phyloP scores from a whole-genome alignment of 2,329 filamentous ascomycete species.

The Colletotrichum trifolii region DNA sequence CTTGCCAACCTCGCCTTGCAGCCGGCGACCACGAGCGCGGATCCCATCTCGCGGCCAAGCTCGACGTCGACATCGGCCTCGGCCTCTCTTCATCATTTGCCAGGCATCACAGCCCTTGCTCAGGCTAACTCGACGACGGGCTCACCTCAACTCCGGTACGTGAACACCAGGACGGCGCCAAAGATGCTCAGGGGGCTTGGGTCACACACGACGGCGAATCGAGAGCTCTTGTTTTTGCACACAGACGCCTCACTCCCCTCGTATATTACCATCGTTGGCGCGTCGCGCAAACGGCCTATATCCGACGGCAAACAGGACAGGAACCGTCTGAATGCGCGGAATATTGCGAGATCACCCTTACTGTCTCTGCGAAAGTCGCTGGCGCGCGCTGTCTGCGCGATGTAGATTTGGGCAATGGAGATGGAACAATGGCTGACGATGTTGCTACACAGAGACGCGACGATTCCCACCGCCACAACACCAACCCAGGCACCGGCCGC shows the following conservation, averaged over 20 bases:
- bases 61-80: constrained; percentile 56
- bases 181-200: background rate
- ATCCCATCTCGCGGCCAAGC: constrained; percentile 61
- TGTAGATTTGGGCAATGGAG: background rate
- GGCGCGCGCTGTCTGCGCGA: background rate
- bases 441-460: constrained; percentile 30
- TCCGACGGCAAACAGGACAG: no score
- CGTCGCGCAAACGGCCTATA: no score
- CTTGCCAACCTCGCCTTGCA: constrained; percentile 19
- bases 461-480: constrained; percentile 18
- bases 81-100: constrained; percentile 56
- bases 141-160: constrained; percentile 61
- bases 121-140: constrained; percentile 51
- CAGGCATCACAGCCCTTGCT: constrained; percentile 58
- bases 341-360: no score
- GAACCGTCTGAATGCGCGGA: no score
- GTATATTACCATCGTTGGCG: no score
- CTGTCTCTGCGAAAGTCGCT: background rate
- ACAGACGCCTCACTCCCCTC: no score
- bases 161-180: constrained; percentile 19
- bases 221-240: no score
- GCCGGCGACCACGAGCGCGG: constrained; percentile 42
- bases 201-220: background rate
- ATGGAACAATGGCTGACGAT: constrained; percentile 23
- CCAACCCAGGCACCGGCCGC: constrained; percentile 20